These are phyloP conservation scores for Phytophthora fragariaefolia DNA, from an alignment of 352 stramenopile species.

Conservation along the genomic window DNA sequence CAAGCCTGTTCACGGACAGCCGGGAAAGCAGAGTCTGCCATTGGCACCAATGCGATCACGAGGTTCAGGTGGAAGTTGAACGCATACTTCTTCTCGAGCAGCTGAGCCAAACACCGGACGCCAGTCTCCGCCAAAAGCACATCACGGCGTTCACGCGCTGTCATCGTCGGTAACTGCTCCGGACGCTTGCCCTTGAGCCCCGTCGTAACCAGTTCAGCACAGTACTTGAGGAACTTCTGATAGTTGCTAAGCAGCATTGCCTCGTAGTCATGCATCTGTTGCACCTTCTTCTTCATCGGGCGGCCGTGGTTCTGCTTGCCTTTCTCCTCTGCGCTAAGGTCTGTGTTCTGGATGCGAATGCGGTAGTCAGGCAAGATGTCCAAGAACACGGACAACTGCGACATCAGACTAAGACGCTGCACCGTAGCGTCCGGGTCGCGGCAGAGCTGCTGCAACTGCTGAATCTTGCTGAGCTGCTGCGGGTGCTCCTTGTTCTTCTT, in stretches of 20 bases:
- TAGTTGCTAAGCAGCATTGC: conserved; percentile 79
- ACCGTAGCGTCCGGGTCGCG: conserved; percentile 78
- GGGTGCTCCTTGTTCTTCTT: conserved; percentile 89
- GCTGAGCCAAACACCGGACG: conserved; percentile 74
- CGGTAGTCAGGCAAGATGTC: conserved; percentile 96
- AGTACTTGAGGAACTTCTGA: conserved; percentile 86
- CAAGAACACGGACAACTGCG: conserved; percentile 94
- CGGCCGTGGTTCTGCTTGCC: conserved; percentile 87
- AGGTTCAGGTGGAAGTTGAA: conserved; percentile 91
- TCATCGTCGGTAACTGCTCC: conserved; percentile 47
- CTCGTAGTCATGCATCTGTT: conserved; percentile 89
- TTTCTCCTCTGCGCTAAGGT: conserved; percentile 69
- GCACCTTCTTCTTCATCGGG: conserved; percentile 87
- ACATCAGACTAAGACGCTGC: conserved; percentile 91
- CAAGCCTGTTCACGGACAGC: conserved; percentile 64
- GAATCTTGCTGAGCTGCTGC: conserved; percentile 77
- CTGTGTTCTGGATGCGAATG: conserved; percentile 90
- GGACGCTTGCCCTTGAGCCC: conserved; percentile 63
- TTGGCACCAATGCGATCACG: conserved; percentile 81
- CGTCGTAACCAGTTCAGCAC: conserved; percentile 62
- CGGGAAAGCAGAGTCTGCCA: conserved; percentile 72
- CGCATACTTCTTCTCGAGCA: conserved; percentile 84
- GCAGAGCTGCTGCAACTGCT: conserved; percentile 77
- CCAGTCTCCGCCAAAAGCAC: conserved; percentile 74
- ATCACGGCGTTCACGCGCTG: conserved; percentile 43